Percentiles rank a stretch among this genome's conserved stretches.
phyloP scores from a whole-genome alignment of 1,284 basidiomycete species.

The Irpex lacteus region DNA sequence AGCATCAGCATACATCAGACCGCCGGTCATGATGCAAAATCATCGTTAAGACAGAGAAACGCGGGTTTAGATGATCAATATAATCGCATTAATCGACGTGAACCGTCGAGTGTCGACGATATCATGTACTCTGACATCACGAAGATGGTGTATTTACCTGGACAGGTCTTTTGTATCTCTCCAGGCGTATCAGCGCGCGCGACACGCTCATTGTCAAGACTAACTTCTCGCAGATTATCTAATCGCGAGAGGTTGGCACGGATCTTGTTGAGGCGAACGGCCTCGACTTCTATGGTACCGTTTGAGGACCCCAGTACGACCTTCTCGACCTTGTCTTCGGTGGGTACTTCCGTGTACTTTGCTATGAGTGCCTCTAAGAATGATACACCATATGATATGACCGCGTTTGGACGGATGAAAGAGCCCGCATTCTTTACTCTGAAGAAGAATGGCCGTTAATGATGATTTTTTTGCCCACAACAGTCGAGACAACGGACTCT shows the following conservation, averaged over 20 bases:
- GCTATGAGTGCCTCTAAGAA: slow-evolving; percentile 75
- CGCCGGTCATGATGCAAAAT: background rate
- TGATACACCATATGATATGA: slow-evolving; percentile 61
- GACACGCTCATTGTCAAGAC: slow-evolving; percentile 70
- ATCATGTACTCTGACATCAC: background rate
- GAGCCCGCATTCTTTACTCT: slow-evolving; percentile 63
- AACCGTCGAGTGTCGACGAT: too few relatives aligned
- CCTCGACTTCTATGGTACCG: slow-evolving; percentile 83
- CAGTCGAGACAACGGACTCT: slow-evolving; percentile 26
- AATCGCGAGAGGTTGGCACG: slow-evolving; percentile 68
- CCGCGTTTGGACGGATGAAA: slow-evolving; percentile 66
- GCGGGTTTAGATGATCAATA: background rate
- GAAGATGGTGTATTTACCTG: slow-evolving; percentile 48
- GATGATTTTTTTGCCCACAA: slow-evolving; percentile 1
- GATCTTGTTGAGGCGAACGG: slow-evolving; percentile 80
- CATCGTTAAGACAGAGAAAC: background rate
- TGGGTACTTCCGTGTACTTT: slow-evolving; percentile 71
- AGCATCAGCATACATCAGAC: slow-evolving; percentile 2
- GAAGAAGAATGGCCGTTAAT: slow-evolving; percentile 13
- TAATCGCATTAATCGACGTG: background rate
- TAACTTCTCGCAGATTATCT: slow-evolving; percentile 70
- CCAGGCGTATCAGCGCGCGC: slow-evolving; percentile 54
- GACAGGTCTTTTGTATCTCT: slow-evolving; percentile 57
- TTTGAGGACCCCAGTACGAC: slow-evolving; percentile 80
- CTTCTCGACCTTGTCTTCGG: slow-evolving; percentile 52